Percentiles rank a stretch among this genome's conserved stretches.
Conservation (phyloP, 1,139 yeast genomes). For the Yamadazyma taylorii region DNA sequence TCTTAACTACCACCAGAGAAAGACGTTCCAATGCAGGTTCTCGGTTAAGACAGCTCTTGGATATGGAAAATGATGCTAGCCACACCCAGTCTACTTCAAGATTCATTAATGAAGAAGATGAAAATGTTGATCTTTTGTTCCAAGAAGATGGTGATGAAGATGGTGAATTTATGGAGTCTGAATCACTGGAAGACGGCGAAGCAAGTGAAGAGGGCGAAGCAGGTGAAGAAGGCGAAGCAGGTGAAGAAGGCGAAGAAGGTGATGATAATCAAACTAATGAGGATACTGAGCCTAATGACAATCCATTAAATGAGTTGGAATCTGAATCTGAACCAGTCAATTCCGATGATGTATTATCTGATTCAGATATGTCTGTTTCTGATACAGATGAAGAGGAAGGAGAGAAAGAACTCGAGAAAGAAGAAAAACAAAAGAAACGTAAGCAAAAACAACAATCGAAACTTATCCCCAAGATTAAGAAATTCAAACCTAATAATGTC, state of each 20-base stretch:
- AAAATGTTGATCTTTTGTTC: constrained; percentile 71
- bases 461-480: constrained; percentile 49
- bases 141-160: constrained; percentile 88
- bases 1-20: constrained; percentile 68
- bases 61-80: constrained; percentile 54
- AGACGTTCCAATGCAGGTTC: constrained; percentile 92
- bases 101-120: constrained; percentile 60
- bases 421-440: constrained; percentile 46
- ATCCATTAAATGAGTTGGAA: constrained; percentile 16
- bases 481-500: constrained; percentile 24
- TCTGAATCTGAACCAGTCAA: constrained; percentile 22
- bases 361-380: constrained; percentile 50
- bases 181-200: constrained; percentile 23
- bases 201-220: constrained; percentile 28
- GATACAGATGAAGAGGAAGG: constrained; percentile 65
- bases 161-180: constrained; percentile 65
- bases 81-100: constrained; percentile 19
- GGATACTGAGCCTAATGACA: constrained; percentile 30
- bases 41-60: constrained; percentile 69
- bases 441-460: constrained; percentile 36
- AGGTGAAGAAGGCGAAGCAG: constrained; percentile 46
- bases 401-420: constrained; percentile 59
- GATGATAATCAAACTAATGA: too few species aligned
- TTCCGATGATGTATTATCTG: constrained; percentile 52
- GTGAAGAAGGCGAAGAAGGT: constrained; percentile 82